Evolutionary conservation across 139 green algal genomes (phyloP), one percentile per base, ranked within the genome.

Genomic region (Coccomyxa sp.): DNA sequence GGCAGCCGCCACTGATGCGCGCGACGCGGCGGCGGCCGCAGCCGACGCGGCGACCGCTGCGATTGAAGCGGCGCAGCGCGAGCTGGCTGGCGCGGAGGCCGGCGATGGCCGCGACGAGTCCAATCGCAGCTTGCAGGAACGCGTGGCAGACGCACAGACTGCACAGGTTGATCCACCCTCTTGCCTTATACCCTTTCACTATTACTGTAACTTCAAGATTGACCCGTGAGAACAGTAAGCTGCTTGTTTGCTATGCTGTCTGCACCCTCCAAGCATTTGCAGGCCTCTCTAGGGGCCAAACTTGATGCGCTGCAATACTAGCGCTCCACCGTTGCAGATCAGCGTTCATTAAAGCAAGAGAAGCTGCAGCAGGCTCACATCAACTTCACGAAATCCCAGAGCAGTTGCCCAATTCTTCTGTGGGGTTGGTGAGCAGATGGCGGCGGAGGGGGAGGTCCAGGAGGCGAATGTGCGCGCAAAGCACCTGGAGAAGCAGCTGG

Each of bases 401-500:
- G 38, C 38, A 51, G 3, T 3, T 51, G 38, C 7, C 38, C 38
- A 51, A 51, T 51, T 7, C 7, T 3, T 51, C 7, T 3, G 7
- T 51, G 3, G 38, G 38, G 38, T 51, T 80, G 13, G 30, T 57
- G 31, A 28, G 77, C 77, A 66, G 18, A 81, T 23, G 77, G 32
- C 16, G 30, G 77, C 77, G 16, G 30, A 63, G 32, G 77, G 18
- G 45, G 17, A 95, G 30, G 85, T 81, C 10, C 93, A 96, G 85
- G 85, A 91, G 74, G 91, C 90, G 0, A 90, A 92, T 0, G 84
- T 96, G 28, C 87, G 87, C 30, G 86, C 85, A 13, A 95, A 96
- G 89, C 95, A 97, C 82, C 79, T 95, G 12, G 79, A 87, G 67
- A 97, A 97, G 90, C 92, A 98, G 86, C 86, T 98, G 75, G 86